These are phyloP conservation scores for Pisolithus tinctorius DNA, from an alignment of 768 basidiomycete species.

Conservation along the genomic window DNA sequence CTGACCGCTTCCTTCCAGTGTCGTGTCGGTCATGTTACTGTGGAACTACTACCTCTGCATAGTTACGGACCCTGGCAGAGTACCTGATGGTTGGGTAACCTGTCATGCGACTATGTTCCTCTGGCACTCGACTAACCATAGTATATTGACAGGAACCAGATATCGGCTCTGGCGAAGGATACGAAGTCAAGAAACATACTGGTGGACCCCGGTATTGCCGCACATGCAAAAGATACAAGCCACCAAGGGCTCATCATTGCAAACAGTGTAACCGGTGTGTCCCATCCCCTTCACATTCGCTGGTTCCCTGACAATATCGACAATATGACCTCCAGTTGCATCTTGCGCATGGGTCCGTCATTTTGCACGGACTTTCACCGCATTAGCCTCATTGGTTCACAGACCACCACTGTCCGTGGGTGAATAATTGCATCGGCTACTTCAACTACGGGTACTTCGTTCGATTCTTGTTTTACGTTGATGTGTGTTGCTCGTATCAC, in stretches of 20 bases:
- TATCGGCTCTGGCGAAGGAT: slow-evolving; percentile 53
- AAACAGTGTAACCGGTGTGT: slow-evolving; percentile 74
- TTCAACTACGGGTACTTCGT: slow-evolving; percentile 86
- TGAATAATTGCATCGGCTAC: slow-evolving; percentile 92
- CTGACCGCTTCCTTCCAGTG: slow-evolving; percentile 34
- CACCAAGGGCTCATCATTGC: slow-evolving; percentile 90
- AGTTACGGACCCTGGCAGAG: slow-evolving; percentile 74
- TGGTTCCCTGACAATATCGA: slow-evolving; percentile 1
- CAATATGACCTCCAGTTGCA: slow-evolving; percentile 43
- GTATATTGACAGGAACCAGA: slow-evolving; percentile 59
- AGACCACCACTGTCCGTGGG: slow-evolving; percentile 94
- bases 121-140: slow-evolving; percentile 5
- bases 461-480: slow-evolving; percentile 89
- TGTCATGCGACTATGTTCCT: not conserved
- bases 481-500: slow-evolving; percentile 86
- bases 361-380: not conserved
- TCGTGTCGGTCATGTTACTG: slow-evolving; percentile 67
- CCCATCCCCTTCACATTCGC: not conserved
- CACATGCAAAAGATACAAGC: slow-evolving; percentile 79
- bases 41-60: slow-evolving; percentile 90
- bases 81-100: slow-evolving; percentile 74
- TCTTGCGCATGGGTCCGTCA: slow-evolving; percentile 80
- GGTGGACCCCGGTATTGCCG: slow-evolving; percentile 82
- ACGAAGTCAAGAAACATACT: slow-evolving; percentile 87
- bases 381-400: slow-evolving; percentile 5